A percentile compares a stretch with the other conserved stretches of the same genome.
Conservation (phyloP, 805 yeast genomes). For the Candida tallmaniae region DNA sequence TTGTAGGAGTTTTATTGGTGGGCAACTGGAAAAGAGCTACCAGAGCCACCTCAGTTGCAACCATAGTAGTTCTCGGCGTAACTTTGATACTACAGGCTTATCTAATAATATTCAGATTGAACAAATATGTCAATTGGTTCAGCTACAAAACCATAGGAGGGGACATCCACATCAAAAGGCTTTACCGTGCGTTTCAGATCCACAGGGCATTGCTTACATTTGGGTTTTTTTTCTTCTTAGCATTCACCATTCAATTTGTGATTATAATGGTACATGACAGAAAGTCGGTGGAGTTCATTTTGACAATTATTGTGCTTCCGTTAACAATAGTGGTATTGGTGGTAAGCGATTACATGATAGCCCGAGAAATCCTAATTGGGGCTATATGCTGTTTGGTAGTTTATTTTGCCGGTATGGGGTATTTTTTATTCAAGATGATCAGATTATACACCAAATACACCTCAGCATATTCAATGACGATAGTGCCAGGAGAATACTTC, state of each 20-base stretch:
- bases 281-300: slow-evolving; percentile 38
- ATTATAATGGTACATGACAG: slow-evolving; percentile 38
- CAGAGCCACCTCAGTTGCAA: slow-evolving; percentile 37
- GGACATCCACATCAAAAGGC: slow-evolving; percentile 32
- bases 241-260: slow-evolving; percentile 46
- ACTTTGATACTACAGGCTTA: slow-evolving; percentile 27
- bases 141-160: slow-evolving; percentile 48
- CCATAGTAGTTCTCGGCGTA: slow-evolving; percentile 36
- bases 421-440: slow-evolving; percentile 43
- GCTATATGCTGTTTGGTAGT: slow-evolving; percentile 22
- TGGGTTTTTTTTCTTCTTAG: slow-evolving; percentile 42
- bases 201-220: slow-evolving; percentile 25
- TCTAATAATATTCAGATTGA: slow-evolving; percentile 27
- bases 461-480: slow-evolving; percentile 25
- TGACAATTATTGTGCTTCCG: slow-evolving; percentile 44
- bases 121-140: slow-evolving; percentile 42
- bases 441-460: slow-evolving; percentile 41
- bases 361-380: slow-evolving; percentile 27
- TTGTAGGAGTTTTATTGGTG: slow-evolving; percentile 15
- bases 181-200: slow-evolving; percentile 36
- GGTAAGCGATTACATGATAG: slow-evolving; percentile 32
- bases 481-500: slow-evolving; percentile 33
- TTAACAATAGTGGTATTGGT: slow-evolving; percentile 34
- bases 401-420: slow-evolving; percentile 39
- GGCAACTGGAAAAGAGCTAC: slow-evolving; percentile 28